Base-by-base conservation (phyloP, 371 early-diverging fungal species). In the Syncephalis plumigaleata region DNA sequence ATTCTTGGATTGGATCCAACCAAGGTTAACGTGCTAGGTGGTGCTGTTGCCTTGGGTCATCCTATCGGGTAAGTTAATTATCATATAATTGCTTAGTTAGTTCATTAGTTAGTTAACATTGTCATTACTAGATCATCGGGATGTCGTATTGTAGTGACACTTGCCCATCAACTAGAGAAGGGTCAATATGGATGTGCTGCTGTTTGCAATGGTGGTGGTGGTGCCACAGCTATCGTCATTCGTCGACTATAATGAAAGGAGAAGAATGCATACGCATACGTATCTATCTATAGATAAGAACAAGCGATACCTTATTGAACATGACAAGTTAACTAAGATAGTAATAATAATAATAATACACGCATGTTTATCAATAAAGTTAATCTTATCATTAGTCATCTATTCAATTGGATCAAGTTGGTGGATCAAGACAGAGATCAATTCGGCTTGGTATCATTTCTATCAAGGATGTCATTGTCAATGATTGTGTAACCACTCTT, bases 131-230 rank as follows among this genome's bases (percentile, higher is more conserved):
- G 70, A 36, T 80, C 86, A 25, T 87, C 89, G 5, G 95, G 95
- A 8, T 74, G 84, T 9, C 73, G 95, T 50, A 84, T 94, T 46
- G 59, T 94, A 15, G 88, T 86, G 25, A 91, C 91, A 1, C 65
- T 92, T 44, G 70, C 83, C 24, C 80, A 81, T 53, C 68, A 84
- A 7, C 71, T 94, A 56, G 73, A 83, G 55, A 50, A 70, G 4
- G 84, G 81, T 36, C 75, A 87, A 65, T 73, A 75, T 49, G 91
- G 91, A 51, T 77, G 77, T 45, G 91, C 91, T 25, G 79, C 79
- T 23, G 78, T 91, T 48, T 91, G 92, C 68, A 91, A 91, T 54
- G 92, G 93, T 50, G 91, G 91, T 51, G 93, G 93, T 54, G 91
- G 82, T 50, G 93, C 93, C 31, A 75, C 79, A 46, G 68, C 91